A percentile compares a stretch with the other conserved stretches of the same genome.
Conservation (phyloP, 192 early-diverging fungal species). For the Podila epicladia region DNA sequence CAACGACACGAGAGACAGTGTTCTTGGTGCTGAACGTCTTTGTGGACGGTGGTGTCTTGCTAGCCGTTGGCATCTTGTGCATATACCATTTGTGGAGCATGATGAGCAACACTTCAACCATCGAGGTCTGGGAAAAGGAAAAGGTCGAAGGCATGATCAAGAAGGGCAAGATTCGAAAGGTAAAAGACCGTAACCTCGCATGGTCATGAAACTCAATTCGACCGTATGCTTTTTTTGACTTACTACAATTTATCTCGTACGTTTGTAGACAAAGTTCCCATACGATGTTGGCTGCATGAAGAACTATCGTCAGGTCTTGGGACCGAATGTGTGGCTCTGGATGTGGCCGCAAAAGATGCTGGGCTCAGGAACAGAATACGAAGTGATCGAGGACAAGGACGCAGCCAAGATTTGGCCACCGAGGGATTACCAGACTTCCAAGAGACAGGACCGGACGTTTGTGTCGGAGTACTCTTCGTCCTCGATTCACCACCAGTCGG, state of each 20-base stretch:
- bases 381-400: conserved; percentile 59
- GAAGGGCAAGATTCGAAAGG: conserved; percentile 65
- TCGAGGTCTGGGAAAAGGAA: conserved; percentile 83
- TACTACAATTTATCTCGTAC: neutral
- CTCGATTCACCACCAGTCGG: conserved; percentile 9
- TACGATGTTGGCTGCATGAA: conserved; percentile 77
- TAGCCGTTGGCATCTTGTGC: conserved; percentile 75
- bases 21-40: conserved; percentile 81
- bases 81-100: conserved; percentile 81
- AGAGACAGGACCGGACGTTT: conserved; percentile 26
- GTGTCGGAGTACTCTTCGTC: conserved; percentile 41
- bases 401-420: conserved; percentile 74
- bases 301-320: conserved; percentile 80
- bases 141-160: conserved; percentile 71
- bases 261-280: conserved; percentile 63
- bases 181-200: neutral
- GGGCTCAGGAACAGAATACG: conserved; percentile 76
- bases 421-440: conserved; percentile 63
- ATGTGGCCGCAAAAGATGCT: conserved; percentile 64
- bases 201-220: neutral
- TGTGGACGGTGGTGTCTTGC: conserved; percentile 71
- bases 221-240: too few species aligned
- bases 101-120: conserved; percentile 79
- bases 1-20: conserved; percentile 70
- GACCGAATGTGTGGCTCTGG: conserved; percentile 70